Percentiles rank a stretch among this genome's conserved stretches.
phyloP scores from a whole-genome alignment of 2,329 filamentous ascomycete species.

The Beauveria brongniartii region DNA sequence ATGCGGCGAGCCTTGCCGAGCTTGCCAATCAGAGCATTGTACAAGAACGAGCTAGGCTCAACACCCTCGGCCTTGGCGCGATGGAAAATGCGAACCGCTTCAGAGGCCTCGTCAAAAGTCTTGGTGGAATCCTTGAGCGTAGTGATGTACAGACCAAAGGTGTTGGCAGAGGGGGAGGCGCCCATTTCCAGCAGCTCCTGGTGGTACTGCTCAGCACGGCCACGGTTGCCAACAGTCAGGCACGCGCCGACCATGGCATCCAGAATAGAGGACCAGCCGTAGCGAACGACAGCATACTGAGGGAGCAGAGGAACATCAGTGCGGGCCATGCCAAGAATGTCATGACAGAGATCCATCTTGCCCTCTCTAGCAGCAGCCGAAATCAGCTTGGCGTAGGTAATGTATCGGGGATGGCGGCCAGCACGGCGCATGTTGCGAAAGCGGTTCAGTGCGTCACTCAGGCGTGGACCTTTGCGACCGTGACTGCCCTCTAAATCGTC shows the following conservation, averaged over 20 bases:
- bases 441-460: constrained; percentile 73
- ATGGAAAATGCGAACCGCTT: constrained; percentile 95
- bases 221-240: constrained; percentile 72
- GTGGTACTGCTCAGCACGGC: constrained; percentile 77
- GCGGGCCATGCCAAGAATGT: constrained; percentile 83
- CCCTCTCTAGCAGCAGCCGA: constrained; percentile 78
- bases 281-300: constrained; percentile 80
- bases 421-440: constrained; percentile 91
- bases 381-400: constrained; percentile 94
- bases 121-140: constrained; percentile 94
- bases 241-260: constrained; percentile 95
- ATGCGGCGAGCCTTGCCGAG: constrained; percentile 96
- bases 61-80: constrained; percentile 90
- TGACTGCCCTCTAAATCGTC: constrained; percentile 79
- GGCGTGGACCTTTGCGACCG: constrained; percentile 61
- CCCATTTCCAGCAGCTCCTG: constrained; percentile 88
- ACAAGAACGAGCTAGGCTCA: constrained; percentile 91
- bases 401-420: constrained; percentile 87
- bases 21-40: constrained; percentile 97
- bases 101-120: constrained; percentile 94
- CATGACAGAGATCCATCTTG: constrained; percentile 72
- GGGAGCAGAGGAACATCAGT: constrained; percentile 77
- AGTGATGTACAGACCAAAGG: constrained; percentile 98
- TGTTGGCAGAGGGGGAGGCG: constrained; percentile 88
- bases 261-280: constrained; percentile 93